phyloP scores from a whole-genome alignment of 345 rosid genomes.

The Rhodamnia rubescens region DNA sequence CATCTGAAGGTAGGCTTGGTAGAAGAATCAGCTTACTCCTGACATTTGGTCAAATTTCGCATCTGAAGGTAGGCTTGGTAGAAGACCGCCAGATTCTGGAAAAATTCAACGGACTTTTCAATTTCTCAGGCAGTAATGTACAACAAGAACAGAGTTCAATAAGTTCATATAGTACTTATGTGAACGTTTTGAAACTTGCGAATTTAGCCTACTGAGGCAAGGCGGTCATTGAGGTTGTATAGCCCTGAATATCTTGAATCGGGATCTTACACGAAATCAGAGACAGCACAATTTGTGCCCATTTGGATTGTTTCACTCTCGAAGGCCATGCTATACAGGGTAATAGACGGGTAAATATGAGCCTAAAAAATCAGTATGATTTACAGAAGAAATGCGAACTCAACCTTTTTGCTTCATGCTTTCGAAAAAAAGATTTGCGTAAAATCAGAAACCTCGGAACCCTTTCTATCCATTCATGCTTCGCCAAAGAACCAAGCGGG shows the following conservation, averaged over 20 bases:
- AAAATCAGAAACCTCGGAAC: not conserved
- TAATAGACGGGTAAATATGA: not conserved
- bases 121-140: not conserved
- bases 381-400: not conserved
- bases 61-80: constrained; percentile 52
- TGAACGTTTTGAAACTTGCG: not conserved
- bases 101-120: not conserved
- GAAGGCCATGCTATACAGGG: not conserved
- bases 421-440: not conserved
- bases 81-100: constrained; percentile 45
- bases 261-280: not conserved
- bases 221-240: not conserved
- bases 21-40: constrained; percentile 46
- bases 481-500: not conserved
- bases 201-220: not conserved
- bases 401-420: not conserved
- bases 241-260: not conserved
- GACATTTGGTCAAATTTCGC: constrained; percentile 32
- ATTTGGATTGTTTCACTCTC: not conserved
- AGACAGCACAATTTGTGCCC: not conserved
- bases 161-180: not conserved
- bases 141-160: not conserved
- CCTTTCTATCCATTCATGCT: not conserved
- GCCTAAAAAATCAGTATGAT: not conserved
- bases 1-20: constrained; percentile 53